Conservation (phyloP, 192 early-diverging fungal genomes). For the Gonapodya sp. region DNA sequence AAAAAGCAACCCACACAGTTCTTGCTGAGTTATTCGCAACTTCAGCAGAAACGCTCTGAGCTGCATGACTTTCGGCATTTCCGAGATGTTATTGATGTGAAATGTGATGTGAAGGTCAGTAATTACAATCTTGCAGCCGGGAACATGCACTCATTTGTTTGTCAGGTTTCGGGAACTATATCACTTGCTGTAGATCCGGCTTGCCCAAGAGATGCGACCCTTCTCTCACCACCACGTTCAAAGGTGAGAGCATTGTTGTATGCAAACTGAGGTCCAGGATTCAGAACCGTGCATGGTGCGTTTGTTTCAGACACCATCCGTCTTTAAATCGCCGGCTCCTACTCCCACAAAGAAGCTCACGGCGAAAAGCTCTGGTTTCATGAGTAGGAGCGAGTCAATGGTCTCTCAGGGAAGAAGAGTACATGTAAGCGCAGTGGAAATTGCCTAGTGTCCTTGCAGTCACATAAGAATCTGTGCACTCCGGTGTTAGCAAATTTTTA, state of each 20-base stretch:
- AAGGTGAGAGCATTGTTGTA: too few species aligned
- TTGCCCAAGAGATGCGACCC: too few species aligned
- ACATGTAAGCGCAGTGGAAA: not conserved
- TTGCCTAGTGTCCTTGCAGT: not conserved
- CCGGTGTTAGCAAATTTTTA: not conserved
- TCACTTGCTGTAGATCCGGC: not conserved
- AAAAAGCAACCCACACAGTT: conserved; percentile 36
- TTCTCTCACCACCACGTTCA: too few species aligned
- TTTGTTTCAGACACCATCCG: not conserved
- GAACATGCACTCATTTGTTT: too few species aligned
- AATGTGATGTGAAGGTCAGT: conserved; percentile 41
- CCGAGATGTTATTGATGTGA: conserved; percentile 40
- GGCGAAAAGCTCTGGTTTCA: not conserved
- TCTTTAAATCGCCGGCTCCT: not conserved
- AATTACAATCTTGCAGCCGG: not conserved
- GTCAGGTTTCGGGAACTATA: not conserved
- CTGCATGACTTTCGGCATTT: conserved; percentile 49
- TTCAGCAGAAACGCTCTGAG: conserved; percentile 36
- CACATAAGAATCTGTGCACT: too few species aligned
- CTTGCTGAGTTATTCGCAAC: conserved; percentile 41
- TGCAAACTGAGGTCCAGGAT: too few species aligned
- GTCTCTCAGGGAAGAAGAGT: not conserved
- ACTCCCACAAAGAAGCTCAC: not conserved
- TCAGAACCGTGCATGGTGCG: too few species aligned
- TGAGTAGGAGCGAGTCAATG: not conserved